Evolutionary conservation across 371 early-diverging fungal genomes (phyloP), one percentile per base, ranked within the genome.

Genomic region (Encephalitozoon hellem): DNA sequence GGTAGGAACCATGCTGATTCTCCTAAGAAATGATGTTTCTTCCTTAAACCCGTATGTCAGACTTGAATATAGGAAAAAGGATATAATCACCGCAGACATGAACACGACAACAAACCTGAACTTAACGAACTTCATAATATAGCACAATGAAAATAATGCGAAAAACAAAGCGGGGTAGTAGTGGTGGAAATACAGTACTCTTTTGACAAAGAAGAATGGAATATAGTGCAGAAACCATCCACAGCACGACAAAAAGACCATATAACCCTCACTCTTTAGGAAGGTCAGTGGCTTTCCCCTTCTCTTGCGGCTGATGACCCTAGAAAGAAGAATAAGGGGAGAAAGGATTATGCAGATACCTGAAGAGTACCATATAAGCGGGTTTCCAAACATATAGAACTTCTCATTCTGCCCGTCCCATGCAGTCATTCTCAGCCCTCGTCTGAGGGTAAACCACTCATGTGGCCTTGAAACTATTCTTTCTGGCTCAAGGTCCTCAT

Each of bases 91-190:
- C 9, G 9, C 8, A 23, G 23, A 28, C 32, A 74, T 41, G 66
- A 59, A 80, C 41, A 78, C n/a, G 21, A 26, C 49, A 1, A 65
- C 12, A 49, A 38, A 53, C 6, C 43, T 59, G 11, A 69, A 26
- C 23, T 18, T 25, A 0, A 67, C 18, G 8, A 66, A 34, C 38
- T 59, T 70, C 25, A 67, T 25, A 9, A 72, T 42, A 25, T 72
- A 67, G 43, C 71, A 63, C 25, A 79, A 4, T 34, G 66, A 67
- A 26, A 76, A 45, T 4, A 93, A 88, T 38, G 90, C 88, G 85
- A 96, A 96, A 86, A 95, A 95, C 38, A 94, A 87, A 0, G 93
- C 90, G 5, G 96, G 95, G 30, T 95, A 87, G 80, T 97, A 97
- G 84, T 97, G 95, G 83, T 96, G 96, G 52, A 95, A 84, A 82